Base-by-base conservation (phyloP, 768 basidiomycete genomes). In the Boletus huronensis region DNA sequence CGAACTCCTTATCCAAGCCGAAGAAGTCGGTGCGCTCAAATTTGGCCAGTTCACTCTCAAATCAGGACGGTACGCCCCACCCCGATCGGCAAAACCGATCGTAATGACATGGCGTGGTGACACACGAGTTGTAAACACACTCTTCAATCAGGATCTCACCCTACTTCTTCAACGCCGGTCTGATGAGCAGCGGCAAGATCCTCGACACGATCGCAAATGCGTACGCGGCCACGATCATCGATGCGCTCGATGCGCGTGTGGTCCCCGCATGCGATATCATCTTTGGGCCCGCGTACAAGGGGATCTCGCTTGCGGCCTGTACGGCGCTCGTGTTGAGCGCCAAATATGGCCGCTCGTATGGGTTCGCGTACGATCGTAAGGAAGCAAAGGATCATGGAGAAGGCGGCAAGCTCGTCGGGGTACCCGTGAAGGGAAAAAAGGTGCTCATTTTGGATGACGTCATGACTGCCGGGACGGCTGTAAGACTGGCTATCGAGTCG, bases 231-330 rank as follows among this genome's bases (percentile, higher is more conserved):
- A 87, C 90, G 13, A 90, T 98, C 65, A 80, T 88, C 0, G 72
- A 75, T 8, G 74, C 77, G 39, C 51, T 68, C 42, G 62, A 68
- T 6, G 58, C 58, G 48, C 60, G 23, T 38, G 64, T 47, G 10
- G 53, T 79, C 6, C 74, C 77, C 1, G 43, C 65, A 26, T 84
- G 95, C 62, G 91, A 96, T 61, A 81, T 98, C 42, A 79, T 98
- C 32, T 97, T 98, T 62, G 96, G 96, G 0, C 96, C 96, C 1
- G 95, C 96, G 3, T 98, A 98, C 77, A 98, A 98, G 74, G 96
- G 93, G 25, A 98, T 98, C 65, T 82, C 94, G 0, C 84, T 99
- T 48, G 95, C 94, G 0, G 88, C 95, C 0, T 81, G 88, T 32
- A 90, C 95, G 3, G 79, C 88, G 3, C 78, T 95, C 19, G 78